Percentiles rank a stretch among this genome's conserved stretches.
These are phyloP conservation scores for Pseudogymnoascus sp. DNA, from an alignment of 2,329 filamentous ascomycete genomes.

Conservation along the genomic window DNA sequence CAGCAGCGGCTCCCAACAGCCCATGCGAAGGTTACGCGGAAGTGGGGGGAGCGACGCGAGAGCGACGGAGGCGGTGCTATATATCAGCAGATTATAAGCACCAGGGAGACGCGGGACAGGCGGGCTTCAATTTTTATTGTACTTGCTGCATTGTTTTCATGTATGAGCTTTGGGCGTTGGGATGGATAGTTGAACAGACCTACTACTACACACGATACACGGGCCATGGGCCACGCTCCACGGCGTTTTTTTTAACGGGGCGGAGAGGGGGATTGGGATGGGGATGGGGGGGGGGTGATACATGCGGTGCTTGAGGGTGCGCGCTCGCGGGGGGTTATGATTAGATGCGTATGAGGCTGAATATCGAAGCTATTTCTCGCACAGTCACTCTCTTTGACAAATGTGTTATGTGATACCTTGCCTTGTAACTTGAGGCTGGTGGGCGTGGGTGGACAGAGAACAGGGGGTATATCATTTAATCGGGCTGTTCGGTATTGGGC, in stretches of 20 bases:
- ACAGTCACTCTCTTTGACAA: neutral
- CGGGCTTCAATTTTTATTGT: neutral
- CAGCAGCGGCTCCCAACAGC: neutral
- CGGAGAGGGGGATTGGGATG: neutral
- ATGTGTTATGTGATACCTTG: neutral
- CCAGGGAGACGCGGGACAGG: neutral
- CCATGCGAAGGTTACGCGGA: neutral
- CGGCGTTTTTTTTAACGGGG: neutral
- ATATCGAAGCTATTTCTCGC: neutral
- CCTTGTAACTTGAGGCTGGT: neutral
- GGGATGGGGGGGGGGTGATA: neutral
- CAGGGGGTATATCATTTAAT: neutral
- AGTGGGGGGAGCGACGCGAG: neutral
- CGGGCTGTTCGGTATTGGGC: neutral
- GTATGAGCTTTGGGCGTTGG: neutral
- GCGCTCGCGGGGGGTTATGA: neutral
- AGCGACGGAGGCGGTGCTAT: neutral
- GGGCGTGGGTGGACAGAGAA: neutral
- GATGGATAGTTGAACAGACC: slow-evolving; percentile 5
- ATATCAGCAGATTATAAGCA: neutral
- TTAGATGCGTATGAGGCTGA: neutral
- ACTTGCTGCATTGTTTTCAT: slow-evolving; percentile 1
- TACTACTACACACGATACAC: neutral
- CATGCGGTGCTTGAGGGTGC: neutral
- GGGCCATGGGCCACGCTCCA: neutral